These are phyloP conservation scores for Arctium minus DNA, from an alignment of 129 eudicot species.

Conservation along the genomic window DNA sequence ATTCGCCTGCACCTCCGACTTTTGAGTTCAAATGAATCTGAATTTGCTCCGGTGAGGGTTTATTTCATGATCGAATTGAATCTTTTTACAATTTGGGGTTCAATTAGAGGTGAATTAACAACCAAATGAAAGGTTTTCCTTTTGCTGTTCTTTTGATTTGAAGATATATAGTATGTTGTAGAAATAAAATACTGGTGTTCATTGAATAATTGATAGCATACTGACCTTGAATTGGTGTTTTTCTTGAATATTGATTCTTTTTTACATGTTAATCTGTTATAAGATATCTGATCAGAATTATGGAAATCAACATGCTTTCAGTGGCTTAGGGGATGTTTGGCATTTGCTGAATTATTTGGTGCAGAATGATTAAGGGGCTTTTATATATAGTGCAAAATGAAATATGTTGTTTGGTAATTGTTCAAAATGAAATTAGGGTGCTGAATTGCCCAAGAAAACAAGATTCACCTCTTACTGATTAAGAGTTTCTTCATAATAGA, in stretches of 20 bases:
- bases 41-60: background rate
- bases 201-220: background rate
- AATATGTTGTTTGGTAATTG: too few relatives aligned
- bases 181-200: background rate
- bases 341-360: too few relatives aligned
- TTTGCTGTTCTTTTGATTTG: background rate
- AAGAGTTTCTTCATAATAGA: too few relatives aligned
- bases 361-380: too few relatives aligned
- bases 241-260: background rate
- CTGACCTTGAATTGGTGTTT: background rate
- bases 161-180: background rate
- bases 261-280: background rate
- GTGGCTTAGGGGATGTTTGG: background rate
- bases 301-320: background rate
- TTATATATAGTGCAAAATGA: too few relatives aligned
- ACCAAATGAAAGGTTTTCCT: background rate
- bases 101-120: background rate
- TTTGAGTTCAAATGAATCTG: slow-evolving; percentile 47
- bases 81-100: background rate
- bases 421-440: too few relatives aligned
- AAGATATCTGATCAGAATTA: background rate
- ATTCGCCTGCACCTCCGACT: slow-evolving; percentile 52
- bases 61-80: background rate
- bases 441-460: too few relatives aligned
- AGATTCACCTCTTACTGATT: too few relatives aligned